A percentile compares a stretch with the other conserved stretches of the same genome.
phyloP scores from a whole-genome alignment of 2,329 filamentous ascomycete species.

The Beauveria rudraprayagi region DNA sequence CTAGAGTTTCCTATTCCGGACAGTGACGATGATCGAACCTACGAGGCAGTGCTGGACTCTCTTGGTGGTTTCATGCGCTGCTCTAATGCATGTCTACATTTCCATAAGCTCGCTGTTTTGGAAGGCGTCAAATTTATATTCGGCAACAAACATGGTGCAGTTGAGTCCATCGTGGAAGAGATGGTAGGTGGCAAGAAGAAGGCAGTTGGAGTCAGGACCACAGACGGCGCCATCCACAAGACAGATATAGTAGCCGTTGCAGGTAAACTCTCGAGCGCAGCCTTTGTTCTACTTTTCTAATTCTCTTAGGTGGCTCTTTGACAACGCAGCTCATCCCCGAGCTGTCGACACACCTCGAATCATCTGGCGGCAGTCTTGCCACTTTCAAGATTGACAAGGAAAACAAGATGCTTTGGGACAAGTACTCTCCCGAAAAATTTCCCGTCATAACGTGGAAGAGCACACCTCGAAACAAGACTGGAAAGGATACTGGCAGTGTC shows the following conservation, averaged over 20 bases:
- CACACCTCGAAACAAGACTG: slow-evolving; percentile 17
- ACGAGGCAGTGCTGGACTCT: slow-evolving; percentile 20
- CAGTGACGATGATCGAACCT: slow-evolving; percentile 3
- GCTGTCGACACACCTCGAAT: slow-evolving; percentile 22
- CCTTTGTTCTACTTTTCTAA: neutral
- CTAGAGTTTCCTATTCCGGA: slow-evolving; percentile 19
- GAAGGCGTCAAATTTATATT: slow-evolving; percentile 21
- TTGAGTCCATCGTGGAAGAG: slow-evolving; percentile 18
- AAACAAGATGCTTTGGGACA: slow-evolving; percentile 21
- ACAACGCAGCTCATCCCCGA: slow-evolving; percentile 23
- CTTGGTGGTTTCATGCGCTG: slow-evolving; percentile 18
- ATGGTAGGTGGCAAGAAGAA: slow-evolving; percentile 11
- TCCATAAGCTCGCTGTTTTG: slow-evolving; percentile 15
- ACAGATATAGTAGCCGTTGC: slow-evolving; percentile 19
- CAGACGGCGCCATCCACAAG: slow-evolving; percentile 15
- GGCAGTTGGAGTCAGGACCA: slow-evolving; percentile 16
- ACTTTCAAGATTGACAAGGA: slow-evolving; percentile 21
- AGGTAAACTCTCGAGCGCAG: slow-evolving; percentile 12
- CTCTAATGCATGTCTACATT: slow-evolving; percentile 17
- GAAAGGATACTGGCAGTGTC: slow-evolving; percentile 23
- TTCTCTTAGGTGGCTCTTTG: slow-evolving; percentile 21
- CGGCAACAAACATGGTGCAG: slow-evolving; percentile 18
- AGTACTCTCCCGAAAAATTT: slow-evolving; percentile 25
- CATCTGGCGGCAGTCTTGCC: slow-evolving; percentile 21
- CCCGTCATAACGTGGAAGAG: slow-evolving; percentile 26